phyloP scores from a whole-genome alignment of 805 yeast genomes.

The Ogataea dorogensis region DNA sequence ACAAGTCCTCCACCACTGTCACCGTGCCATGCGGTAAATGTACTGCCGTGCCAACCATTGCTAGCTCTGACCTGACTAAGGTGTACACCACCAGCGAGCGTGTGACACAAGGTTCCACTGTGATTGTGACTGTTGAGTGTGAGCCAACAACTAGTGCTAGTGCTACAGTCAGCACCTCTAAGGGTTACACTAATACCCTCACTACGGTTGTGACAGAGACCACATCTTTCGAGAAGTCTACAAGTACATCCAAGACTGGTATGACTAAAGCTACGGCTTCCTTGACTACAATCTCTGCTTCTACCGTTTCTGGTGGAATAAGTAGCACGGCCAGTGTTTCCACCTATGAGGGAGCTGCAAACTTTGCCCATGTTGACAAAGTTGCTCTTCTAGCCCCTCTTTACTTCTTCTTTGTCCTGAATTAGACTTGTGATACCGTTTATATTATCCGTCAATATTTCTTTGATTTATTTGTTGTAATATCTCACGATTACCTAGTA shows the following conservation, averaged over 20 bases:
- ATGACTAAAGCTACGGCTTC: background rate
- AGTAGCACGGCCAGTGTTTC: conserved; percentile 6
- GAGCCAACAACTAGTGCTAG: background rate
- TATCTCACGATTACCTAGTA: too few relatives aligned
- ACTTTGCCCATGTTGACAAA: conserved; percentile 1
- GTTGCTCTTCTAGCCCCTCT: conserved; percentile 3
- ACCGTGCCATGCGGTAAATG: conserved; percentile 21
- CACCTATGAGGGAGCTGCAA: conserved; percentile 15
- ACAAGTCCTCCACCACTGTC: conserved; percentile 15
- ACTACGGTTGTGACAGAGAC: too few relatives aligned
- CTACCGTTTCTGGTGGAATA: conserved; percentile 2
- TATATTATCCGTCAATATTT: conserved; percentile 3
- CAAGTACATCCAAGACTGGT: background rate
- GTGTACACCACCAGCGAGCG: conserved; percentile 13
- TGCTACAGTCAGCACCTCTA: background rate
- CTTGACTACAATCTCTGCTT: background rate
- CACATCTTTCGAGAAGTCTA: too few relatives aligned
- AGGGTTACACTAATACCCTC: background rate
- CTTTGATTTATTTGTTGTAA: too few relatives aligned
- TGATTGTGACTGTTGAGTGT: conserved; percentile 11
- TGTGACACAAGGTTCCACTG: conserved; percentile 8
- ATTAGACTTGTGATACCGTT: conserved; percentile 1
- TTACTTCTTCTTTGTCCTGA: conserved; percentile 1
- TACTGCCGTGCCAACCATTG: conserved; percentile 6
- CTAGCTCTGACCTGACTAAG: conserved; percentile 8